Conservation (phyloP, 495 filamentous ascomycete species). For the Penicillium salamii region DNA sequence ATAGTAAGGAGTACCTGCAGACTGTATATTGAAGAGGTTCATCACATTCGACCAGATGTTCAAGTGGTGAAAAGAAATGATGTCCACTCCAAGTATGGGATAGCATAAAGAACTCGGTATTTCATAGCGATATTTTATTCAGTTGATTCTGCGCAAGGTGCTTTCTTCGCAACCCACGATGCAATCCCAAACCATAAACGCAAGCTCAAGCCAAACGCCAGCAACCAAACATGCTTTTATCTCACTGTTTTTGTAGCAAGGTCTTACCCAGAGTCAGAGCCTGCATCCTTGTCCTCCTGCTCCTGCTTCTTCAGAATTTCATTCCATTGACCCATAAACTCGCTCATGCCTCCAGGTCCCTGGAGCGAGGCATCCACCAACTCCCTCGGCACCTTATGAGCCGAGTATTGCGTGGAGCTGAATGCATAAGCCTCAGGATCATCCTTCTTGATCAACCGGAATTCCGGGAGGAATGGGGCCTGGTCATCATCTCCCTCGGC, state of each 20-base stretch:
- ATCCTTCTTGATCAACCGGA: constrained; percentile 76
- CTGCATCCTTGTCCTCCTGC: constrained; percentile 43
- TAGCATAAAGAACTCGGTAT: too few relatives aligned
- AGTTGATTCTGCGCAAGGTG: not conserved
- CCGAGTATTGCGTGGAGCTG: constrained; percentile 81
- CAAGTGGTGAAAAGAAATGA: too few relatives aligned
- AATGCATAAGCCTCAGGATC: constrained; percentile 88
- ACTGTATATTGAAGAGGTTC: too few relatives aligned
- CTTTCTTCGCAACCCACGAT: not conserved
- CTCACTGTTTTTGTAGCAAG: not conserved
- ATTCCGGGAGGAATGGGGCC: constrained; percentile 66
- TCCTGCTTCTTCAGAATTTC: constrained; percentile 63
- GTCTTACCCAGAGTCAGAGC: constrained; percentile 40
- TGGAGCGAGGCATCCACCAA: constrained; percentile 85
- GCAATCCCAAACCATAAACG: not conserved
- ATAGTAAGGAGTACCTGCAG: too few relatives aligned
- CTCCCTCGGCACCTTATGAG: constrained; percentile 91
- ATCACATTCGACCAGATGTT: too few relatives aligned
- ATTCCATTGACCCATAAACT: constrained; percentile 87
- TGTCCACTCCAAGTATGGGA: too few relatives aligned
- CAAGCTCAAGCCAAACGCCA: constrained; percentile 11
- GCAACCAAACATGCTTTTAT: constrained; percentile 5
- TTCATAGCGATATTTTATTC: too few relatives aligned
- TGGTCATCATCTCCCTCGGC: constrained; percentile 52
- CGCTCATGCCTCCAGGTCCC: constrained; percentile 65